These are phyloP conservation scores for Leccinum barrowsii DNA, from an alignment of 768 basidiomycete species.

Conservation along the genomic window DNA sequence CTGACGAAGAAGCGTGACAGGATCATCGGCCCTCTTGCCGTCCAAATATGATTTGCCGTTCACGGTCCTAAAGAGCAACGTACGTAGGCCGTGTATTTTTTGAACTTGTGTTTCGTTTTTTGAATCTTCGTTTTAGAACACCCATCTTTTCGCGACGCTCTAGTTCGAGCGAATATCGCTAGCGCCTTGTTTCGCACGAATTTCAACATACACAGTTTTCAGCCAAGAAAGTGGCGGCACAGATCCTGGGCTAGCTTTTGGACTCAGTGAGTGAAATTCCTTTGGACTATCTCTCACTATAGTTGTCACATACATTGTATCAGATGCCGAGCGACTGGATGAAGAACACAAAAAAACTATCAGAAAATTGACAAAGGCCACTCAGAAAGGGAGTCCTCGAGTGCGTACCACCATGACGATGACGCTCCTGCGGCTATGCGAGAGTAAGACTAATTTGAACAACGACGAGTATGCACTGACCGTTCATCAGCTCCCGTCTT, in stretches of 20 bases:
- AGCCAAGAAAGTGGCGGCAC: neutral
- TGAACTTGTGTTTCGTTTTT: neutral
- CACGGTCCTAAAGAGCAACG: neutral
- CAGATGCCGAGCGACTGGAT: constrained; percentile 7
- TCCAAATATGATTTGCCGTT: constrained; percentile 17
- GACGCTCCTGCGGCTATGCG: constrained; percentile 20
- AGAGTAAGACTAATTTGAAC: constrained; percentile 9
- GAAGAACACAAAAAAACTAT: constrained; percentile 8
- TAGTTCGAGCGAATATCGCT: constrained; percentile 19
- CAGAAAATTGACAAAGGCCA: constrained; percentile 5
- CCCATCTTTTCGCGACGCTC: constrained; percentile 2
- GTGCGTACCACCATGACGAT: constrained; percentile 23
- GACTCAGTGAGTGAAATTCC: constrained; percentile 12
- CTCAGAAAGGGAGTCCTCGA: neutral
- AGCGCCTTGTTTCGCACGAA: constrained; percentile 11
- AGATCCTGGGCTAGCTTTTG: constrained; percentile 9
- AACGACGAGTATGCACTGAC: neutral
- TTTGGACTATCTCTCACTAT: neutral
- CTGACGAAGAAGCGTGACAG: constrained; percentile 5
- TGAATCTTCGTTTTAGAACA: constrained; percentile 2
- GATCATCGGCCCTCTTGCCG: constrained; percentile 18
- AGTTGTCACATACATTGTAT: neutral
- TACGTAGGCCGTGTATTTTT: neutral
- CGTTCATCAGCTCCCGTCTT: constrained; percentile 4
- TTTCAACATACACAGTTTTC: neutral